phyloP scores from a whole-genome alignment of 164 flowering plant genomes.

The Protea cynaroides region DNA sequence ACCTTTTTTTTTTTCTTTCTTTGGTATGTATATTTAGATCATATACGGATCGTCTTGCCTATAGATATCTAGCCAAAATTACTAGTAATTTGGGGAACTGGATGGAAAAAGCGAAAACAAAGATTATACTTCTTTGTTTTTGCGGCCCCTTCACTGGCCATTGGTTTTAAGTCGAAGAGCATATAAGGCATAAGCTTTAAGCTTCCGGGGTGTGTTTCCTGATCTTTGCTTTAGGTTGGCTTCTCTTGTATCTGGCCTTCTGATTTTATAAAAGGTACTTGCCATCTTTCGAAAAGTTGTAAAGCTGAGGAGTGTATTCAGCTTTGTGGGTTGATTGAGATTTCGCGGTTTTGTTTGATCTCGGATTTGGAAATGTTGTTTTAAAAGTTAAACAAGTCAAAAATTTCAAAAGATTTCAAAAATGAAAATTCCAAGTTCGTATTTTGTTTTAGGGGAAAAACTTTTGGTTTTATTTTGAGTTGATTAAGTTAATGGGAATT shows the following conservation, averaged over 20 bases:
- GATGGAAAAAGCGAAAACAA: background rate
- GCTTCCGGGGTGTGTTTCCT: slow-evolving; percentile 6
- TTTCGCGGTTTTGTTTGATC: slow-evolving; percentile 5
- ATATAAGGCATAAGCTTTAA: slow-evolving; percentile 7
- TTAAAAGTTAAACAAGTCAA: no score
- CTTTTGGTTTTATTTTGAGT: no score
- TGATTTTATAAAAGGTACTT: background rate
- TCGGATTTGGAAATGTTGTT: slow-evolving; percentile 2
- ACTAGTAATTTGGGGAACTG: background rate
- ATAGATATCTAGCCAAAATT: slow-evolving; percentile 6
- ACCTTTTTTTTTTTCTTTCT: no score
- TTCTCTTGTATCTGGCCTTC: slow-evolving; percentile 3
- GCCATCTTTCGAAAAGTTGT: no score
- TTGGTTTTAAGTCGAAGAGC: slow-evolving; percentile 8
- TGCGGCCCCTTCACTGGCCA: background rate
- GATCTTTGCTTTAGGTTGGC: slow-evolving; percentile 7
- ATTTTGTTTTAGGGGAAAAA: no score
- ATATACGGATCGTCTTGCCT: slow-evolving; percentile 6
- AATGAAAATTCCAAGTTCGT: no score
- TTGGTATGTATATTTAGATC: no score
- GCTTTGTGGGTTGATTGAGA: slow-evolving; percentile 1
- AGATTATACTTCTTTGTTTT: no score
- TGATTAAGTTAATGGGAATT: no score
- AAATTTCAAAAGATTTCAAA: no score
- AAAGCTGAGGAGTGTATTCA: background rate